These are phyloP conservation scores for Tylopilus cervinicoccineus DNA, from an alignment of 768 basidiomycete species.

Conservation along the genomic window DNA sequence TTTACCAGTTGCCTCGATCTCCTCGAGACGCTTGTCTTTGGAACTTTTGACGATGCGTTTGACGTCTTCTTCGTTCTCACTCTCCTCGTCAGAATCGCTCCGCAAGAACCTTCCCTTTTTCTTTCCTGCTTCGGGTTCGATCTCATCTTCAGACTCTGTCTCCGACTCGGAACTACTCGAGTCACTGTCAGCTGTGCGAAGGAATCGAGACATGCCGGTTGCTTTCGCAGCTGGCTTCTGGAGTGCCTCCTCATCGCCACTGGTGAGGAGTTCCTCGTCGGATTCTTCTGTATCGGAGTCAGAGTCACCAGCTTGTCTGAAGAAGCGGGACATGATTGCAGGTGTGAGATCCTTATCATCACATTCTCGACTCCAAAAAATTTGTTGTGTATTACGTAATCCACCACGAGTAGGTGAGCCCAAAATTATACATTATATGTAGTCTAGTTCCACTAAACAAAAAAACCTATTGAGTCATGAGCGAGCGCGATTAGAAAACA, in stretches of 20 bases:
- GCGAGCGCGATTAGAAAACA: constrained; percentile 57
- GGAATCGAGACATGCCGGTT: constrained; percentile 67
- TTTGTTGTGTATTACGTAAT: constrained; percentile 20
- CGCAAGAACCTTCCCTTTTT: constrained; percentile 40
- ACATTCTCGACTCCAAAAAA: constrained; percentile 9
- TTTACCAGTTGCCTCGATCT: constrained; percentile 92
- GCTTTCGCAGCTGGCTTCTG: constrained; percentile 34
- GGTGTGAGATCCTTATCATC: constrained; percentile 24
- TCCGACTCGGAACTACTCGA: constrained; percentile 54
- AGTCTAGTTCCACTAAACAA: constrained; percentile 13
- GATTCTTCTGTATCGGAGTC: constrained; percentile 71
- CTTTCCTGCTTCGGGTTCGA: constrained; percentile 43
- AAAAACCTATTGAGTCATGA: constrained; percentile 7
- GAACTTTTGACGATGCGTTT: constrained; percentile 75
- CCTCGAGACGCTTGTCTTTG: constrained; percentile 86
- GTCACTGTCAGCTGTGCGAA: constrained; percentile 60
- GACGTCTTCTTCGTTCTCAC: constrained; percentile 68
- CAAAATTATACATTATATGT: constrained; percentile 13
- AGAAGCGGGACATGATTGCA: constrained; percentile 77
- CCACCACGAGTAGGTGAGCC: constrained; percentile 1
- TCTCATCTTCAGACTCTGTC: constrained; percentile 50
- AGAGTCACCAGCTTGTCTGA: constrained; percentile 80
- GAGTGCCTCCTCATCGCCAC: constrained; percentile 60
- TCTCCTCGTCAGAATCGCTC: constrained; percentile 48
- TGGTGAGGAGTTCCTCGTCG: constrained; percentile 72